Conservation (phyloP, 2,329 filamentous ascomycete genomes). For the Botrytis pseudocinerea region DNA sequence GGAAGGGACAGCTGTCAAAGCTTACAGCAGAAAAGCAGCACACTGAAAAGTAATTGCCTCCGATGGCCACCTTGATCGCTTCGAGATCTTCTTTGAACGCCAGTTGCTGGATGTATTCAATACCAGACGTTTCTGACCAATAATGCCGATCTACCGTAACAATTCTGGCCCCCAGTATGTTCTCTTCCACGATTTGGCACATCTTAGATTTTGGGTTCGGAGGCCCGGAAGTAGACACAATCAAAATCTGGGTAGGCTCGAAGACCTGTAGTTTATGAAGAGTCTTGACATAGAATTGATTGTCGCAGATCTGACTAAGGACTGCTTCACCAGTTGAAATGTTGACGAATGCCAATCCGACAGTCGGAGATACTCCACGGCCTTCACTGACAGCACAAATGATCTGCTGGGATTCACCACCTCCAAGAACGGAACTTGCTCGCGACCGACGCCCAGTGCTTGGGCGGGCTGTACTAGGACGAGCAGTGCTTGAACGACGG, state of each 20-base stretch:
- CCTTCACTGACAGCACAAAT: constrained; percentile 89
- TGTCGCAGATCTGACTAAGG: constrained; percentile 89
- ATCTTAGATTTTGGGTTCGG: constrained; percentile 72
- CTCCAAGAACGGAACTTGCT: constrained; percentile 42
- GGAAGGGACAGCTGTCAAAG: constrained; percentile 22
- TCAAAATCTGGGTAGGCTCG: constrained; percentile 75
- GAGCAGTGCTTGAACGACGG: constrained; percentile 35
- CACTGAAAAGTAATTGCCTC: constrained; percentile 82
- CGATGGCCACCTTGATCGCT: constrained; percentile 73
- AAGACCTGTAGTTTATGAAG: constrained; percentile 83
- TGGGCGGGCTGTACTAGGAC: constrained; percentile 37
- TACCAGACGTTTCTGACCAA: constrained; percentile 77
- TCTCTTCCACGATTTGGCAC: constrained; percentile 71
- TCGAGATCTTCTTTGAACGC: constrained; percentile 79
- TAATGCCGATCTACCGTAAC: constrained; percentile 71
- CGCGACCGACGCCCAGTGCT: constrained; percentile 38
- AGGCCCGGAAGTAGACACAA: constrained; percentile 67
- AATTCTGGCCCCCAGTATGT: constrained; percentile 62
- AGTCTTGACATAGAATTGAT: constrained; percentile 85
- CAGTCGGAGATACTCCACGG: constrained; percentile 78
- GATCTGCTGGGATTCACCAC: constrained; percentile 63
- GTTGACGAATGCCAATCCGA: constrained; percentile 87
- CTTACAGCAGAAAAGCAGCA: constrained; percentile 83
- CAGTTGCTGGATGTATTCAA: constrained; percentile 77
- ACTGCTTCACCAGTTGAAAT: constrained; percentile 80